Evolutionary conservation across 2,329 filamentous ascomycete species (phyloP), one percentile per base, ranked within the genome.

Genomic region (Penicillium sp.): DNA sequence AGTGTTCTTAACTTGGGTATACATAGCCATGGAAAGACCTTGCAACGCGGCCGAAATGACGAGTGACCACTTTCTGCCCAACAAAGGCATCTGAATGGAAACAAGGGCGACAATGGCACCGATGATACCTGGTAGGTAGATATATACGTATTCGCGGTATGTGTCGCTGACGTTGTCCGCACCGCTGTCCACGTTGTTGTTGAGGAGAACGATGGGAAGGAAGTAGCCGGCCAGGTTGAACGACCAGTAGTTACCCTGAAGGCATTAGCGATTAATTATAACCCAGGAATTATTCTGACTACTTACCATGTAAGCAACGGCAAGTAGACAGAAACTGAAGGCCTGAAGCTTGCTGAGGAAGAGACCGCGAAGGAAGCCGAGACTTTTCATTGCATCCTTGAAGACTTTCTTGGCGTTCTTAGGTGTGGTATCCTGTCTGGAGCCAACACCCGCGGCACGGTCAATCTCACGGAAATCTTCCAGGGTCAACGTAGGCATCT

Each of bases 191-290:
- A 56, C 51, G 22, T 54, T 54, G 22, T 57, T 54, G 16, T 43
- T 38, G 16, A 50, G 48, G 11, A 57, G 25, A 14, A 54, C 46
- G n/a, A 55, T 55, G 1, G 48, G 53, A 4, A 56, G 39, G 45
- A 53, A 56, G 7, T 38, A 56, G 0, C 50, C 54, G 4, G 54
- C 54, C 25, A 53, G 33, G 11, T 39, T 56, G 30, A 56, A 53
- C 2, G 54, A 56, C 54, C 54, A 56, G 22, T 56, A 56, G 16
- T 53, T 42, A n/a, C 54, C 54, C 54, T 55, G 11, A n/a, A 13
- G 11, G 2, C 5, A 13, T 35, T 35, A 35, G 33, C 3, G 2
- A 3, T 22, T 22, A 22, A 16, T 35, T 2, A 18, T 9, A 22
- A 20, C 45, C 22, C 30, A 42, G 8, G 41, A 11, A n/a, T 11